Conservation (phyloP, 116 monocot genomes). For the Cymodocea nodosa region DNA sequence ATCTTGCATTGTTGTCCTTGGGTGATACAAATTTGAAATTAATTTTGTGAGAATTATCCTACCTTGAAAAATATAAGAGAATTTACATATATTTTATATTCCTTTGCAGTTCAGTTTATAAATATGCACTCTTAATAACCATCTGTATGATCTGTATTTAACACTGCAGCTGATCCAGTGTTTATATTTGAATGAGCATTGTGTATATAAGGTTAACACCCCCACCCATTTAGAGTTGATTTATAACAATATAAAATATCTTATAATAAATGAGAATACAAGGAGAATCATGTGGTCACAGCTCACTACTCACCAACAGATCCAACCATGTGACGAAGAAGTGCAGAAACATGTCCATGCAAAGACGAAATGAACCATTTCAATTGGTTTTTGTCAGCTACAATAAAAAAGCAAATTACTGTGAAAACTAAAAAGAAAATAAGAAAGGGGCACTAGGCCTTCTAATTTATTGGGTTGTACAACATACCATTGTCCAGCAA, state of each 20-base stretch:
- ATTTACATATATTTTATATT: too few species aligned
- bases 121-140: too few species aligned
- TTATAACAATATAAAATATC: background rate
- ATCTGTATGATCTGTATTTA: too few species aligned
- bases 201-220: too few species aligned
- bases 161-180: too few species aligned
- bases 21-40: too few species aligned
- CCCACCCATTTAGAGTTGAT: too few species aligned
- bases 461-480: background rate
- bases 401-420: background rate
- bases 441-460: background rate
- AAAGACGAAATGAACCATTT: constrained; percentile 81
- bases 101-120: too few species aligned
- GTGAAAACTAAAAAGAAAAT: background rate
- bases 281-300: background rate
- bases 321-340: constrained; percentile 81
- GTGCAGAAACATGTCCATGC: constrained; percentile 71
- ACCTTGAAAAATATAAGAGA: too few species aligned
- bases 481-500: constrained; percentile 62
- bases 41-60: too few species aligned
- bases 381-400: constrained; percentile 73
- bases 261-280: background rate
- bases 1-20: too few species aligned
- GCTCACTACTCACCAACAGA: constrained; percentile 50
- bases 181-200: too few species aligned